These are phyloP conservation scores for Leptographium galeiforme DNA, from an alignment of 2,329 filamentous ascomycete genomes.

Conservation along the genomic window DNA sequence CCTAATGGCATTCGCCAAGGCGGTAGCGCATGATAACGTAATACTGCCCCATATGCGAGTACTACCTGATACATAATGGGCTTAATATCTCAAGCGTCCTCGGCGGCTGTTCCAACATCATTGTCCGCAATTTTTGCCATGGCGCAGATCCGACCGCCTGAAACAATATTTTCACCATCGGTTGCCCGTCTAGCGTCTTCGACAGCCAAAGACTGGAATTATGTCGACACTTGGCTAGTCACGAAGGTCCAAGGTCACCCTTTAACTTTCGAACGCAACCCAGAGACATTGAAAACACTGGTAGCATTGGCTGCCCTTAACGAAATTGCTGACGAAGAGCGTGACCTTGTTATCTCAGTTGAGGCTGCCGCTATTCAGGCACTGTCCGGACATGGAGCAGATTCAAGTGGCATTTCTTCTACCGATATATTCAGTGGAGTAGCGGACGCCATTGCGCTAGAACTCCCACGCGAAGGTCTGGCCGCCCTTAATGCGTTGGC, in stretches of 20 bases:
- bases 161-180: slow-evolving; percentile 55
- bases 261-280: slow-evolving; percentile 65
- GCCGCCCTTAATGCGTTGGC: slow-evolving; percentile 46
- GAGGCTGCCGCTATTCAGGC: slow-evolving; percentile 47
- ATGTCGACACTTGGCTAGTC: slow-evolving; percentile 71
- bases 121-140: slow-evolving; percentile 13
- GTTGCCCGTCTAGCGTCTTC: slow-evolving; percentile 63
- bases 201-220: slow-evolving; percentile 81
- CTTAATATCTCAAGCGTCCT: no score
- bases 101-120: no score
- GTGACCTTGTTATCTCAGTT: slow-evolving; percentile 39
- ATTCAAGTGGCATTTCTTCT: neutral
- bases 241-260: slow-evolving; percentile 51
- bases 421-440: slow-evolving; percentile 25
- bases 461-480: slow-evolving; percentile 40
- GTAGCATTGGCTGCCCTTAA: slow-evolving; percentile 63
- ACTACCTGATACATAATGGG: no score
- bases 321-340: slow-evolving; percentile 64
- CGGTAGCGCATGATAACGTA: no score
- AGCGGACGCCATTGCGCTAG: slow-evolving; percentile 38
- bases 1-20: no score
- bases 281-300: slow-evolving; percentile 64
- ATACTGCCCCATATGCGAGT: no score
- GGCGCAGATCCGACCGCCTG: slow-evolving; percentile 23
- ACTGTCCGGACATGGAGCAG: slow-evolving; percentile 16